Evolutionary conservation across 345 rosid genomes (phyloP), one percentile per base, ranked within the genome.

Genomic region (Eucalyptus leucophloia): DNA sequence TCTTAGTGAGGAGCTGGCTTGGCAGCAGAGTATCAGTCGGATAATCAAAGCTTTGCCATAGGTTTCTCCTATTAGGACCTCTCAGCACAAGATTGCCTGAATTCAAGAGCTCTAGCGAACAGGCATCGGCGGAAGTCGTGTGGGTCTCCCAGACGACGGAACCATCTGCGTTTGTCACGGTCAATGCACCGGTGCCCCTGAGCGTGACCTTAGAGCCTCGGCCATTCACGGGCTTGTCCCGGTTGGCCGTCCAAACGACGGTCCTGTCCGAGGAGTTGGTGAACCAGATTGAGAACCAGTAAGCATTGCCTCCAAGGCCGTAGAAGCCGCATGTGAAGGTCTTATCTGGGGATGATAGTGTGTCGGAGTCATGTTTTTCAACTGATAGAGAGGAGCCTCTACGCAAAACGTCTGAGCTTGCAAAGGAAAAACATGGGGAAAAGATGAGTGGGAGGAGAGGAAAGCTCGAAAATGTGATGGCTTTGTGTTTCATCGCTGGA

Each of bases 1-100:
- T 86, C 88, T 92, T 92, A n/a, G 88, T 91, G 40, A 94, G 86
- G n/a, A 34, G 85, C 45, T 94, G 95, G 86, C 13, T 87, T 53
- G 95, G 95, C 58, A 94, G 92, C 40, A 94, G 91, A 8, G 95
- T 93, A 89, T 93, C 91, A 13, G 91, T 91, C 16, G 94, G 95
- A 88, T 54, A 82, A 89, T 94, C 94, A 87, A 93, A 93, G 93
- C 94, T 92, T 87, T 93, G 92, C 94, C 94, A 93, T 21, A 93
- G 86, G 34, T 90, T 87, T n/a, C 72, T 88, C 44, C 89, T 92
- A 7, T 45, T 1, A 6, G 90, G 60, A 80, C 90, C 54, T 83
- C 49, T 92, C 11, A 94, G 77, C 15, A 93, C 93, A n/a, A 94
- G 94, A 53, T 93, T 94, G 12, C 95, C 94, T 32, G 87, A 88